A percentile compares a stretch with the other conserved stretches of the same genome.
Conservation (phyloP, 495 filamentous ascomycete genomes). For the Aspergillus biplanus region DNA sequence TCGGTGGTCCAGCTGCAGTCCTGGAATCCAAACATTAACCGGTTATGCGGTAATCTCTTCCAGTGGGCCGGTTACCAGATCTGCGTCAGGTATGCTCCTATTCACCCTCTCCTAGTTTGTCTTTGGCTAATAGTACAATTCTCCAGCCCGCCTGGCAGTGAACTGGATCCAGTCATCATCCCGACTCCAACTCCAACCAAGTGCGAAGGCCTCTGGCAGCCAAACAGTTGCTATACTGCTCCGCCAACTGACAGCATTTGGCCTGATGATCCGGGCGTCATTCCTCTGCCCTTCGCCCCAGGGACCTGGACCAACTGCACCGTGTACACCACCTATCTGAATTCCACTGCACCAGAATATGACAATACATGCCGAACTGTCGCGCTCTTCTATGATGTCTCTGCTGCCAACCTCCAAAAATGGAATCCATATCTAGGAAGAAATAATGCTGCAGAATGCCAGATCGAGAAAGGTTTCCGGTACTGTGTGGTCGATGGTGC, state of each 20-base stretch:
- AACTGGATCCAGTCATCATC: background rate
- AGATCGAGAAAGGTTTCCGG: background rate
- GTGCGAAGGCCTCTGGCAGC: background rate
- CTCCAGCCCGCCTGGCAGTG: background rate
- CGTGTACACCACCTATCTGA: background rate
- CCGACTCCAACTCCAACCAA: background rate
- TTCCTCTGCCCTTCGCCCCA: background rate
- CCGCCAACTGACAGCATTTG: background rate
- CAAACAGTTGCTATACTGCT: background rate
- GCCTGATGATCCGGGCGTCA: background rate
- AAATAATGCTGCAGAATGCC: background rate
- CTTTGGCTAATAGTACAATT: background rate
- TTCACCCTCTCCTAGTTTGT: background rate
- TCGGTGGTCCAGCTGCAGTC: conserved; percentile 11
- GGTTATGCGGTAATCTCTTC: conserved; percentile 24
- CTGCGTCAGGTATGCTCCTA: conserved; percentile 18
- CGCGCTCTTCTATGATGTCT: background rate
- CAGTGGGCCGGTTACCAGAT: conserved; percentile 7
- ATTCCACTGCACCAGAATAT: background rate
- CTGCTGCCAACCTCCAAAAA: background rate
- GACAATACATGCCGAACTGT: background rate
- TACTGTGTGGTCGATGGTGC: background rate
- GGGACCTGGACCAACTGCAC: background rate
- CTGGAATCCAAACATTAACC: conserved; percentile 32
- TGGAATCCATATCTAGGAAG: background rate